phyloP scores from a whole-genome alignment of 2,329 filamentous ascomycete genomes.

The Ceratocystis papillata region DNA sequence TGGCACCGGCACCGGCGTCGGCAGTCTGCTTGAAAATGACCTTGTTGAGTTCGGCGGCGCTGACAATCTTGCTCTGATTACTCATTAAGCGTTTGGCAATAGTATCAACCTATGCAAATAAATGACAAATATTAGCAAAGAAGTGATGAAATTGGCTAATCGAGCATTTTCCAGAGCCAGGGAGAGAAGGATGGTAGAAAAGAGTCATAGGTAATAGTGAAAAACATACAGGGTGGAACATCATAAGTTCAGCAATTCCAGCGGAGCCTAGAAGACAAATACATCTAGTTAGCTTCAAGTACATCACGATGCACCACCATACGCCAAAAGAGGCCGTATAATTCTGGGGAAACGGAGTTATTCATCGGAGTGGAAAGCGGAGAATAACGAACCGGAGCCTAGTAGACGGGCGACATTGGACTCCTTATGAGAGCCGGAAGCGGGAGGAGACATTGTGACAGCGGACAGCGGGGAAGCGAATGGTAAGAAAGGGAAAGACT shows the following conservation, averaged over 20 bases:
- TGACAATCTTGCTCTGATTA: slow-evolving; percentile 57
- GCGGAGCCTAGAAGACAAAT: slow-evolving; percentile 56
- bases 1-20: slow-evolving; percentile 53
- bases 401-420: slow-evolving; percentile 78
- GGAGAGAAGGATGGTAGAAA: neutral
- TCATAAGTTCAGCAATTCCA: slow-evolving; percentile 81
- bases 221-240: slow-evolving; percentile 72
- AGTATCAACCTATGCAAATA: slow-evolving; percentile 66
- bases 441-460: slow-evolving; percentile 46
- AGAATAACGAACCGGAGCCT: slow-evolving; percentile 62
- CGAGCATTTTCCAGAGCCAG: neutral
- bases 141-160: neutral
- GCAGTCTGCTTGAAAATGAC: slow-evolving; percentile 94
- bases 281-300: neutral
- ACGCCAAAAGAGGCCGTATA: neutral
- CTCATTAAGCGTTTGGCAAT: slow-evolving; percentile 99
- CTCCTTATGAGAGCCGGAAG: slow-evolving; percentile 57
- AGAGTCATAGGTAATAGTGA: slow-evolving; percentile 2
- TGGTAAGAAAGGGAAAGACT: slow-evolving; percentile 10
- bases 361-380: slow-evolving; percentile 1
- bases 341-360: neutral
- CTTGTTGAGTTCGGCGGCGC: slow-evolving; percentile 57
- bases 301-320: neutral
- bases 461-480: slow-evolving; percentile 3
- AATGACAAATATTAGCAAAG: slow-evolving; percentile 4